Evolutionary conservation across 805 yeast species (phyloP), one percentile per base, ranked within the genome.

Genomic region (Wickerhamiella alocasiicola): DNA sequence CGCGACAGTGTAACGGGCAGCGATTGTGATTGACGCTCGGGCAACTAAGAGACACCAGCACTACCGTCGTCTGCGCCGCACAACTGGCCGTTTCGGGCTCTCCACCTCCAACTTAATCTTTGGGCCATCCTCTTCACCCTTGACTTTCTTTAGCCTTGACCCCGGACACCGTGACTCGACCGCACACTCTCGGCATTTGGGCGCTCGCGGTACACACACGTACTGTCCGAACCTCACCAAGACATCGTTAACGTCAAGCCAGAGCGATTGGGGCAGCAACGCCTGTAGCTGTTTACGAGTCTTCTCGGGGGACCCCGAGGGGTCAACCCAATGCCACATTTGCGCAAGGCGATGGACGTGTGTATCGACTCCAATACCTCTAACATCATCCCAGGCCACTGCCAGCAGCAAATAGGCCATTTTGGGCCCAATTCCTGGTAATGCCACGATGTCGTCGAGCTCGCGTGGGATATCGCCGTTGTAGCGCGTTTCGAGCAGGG

Each of bases 361-460:
- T 2, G 83, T 87, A 55, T 87, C 97, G 9, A 87, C 95, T 6
- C 96, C 95, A n/a, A 87, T 82, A 0, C 96, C 96, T 11, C 66
- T 63, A 40, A 68, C 76, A 31, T 67, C 63, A 16, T 64, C 63
- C 95, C 95, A 85, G 0, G 91, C 94, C 30, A 74, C 71, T 52
- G 84, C 94, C 44, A 84, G 62, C 1, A 87, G 67, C 29, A 87
- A 60, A 55, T 72, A 80, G 0, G 93, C 94, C 97, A 87, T 87
- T 56, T 87, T 87, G 6, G 95, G 95, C 0, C 97, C 97, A 2
- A 87, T 94, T 0, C 97, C 97, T 0, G 95, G 95, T 24, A 87
- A 62, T 0, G 70, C 58, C 4, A 71, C 66, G 39, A 87, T 66
- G 1, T 78, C 87, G 5, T 70, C 74, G 6, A 81, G 67, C 2